A percentile compares a stretch with the other conserved stretches of the same genome.
Conservation (phyloP, 768 basidiomycete species). For the Amanita pallidorosea region DNA sequence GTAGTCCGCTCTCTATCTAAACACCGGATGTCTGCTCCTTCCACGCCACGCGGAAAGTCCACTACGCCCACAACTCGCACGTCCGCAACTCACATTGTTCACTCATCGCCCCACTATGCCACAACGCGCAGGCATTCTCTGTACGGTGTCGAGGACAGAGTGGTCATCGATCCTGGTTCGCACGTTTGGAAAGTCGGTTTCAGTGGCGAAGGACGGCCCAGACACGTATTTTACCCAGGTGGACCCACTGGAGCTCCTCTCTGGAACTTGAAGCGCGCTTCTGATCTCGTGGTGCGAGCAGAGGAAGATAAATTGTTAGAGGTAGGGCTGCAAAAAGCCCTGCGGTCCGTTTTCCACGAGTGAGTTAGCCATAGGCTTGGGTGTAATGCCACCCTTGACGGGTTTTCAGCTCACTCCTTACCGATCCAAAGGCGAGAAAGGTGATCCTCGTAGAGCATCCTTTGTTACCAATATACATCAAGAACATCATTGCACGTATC, state of each 20-base stretch:
- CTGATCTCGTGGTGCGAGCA: conserved; percentile 41
- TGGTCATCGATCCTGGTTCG: conserved; percentile 92
- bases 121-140: conserved; percentile 85
- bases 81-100: conserved; percentile 32
- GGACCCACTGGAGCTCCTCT: conserved; percentile 30
- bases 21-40: conserved; percentile 25
- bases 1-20: not conserved
- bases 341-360: conserved; percentile 81
- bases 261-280: conserved; percentile 52
- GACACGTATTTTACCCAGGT: conserved; percentile 72
- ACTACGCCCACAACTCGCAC: conserved; percentile 36
- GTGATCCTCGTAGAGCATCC: conserved; percentile 91
- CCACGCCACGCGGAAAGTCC: conserved; percentile 29
- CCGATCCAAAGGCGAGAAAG: conserved; percentile 92
- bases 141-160: conserved; percentile 93
- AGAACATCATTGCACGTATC: conserved; percentile 77
- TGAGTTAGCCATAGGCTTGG: conserved; percentile 26
- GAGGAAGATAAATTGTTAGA: conserved; percentile 72
- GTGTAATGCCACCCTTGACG: not conserved
- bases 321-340: conserved; percentile 51
- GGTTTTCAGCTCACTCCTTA: conserved; percentile 58
- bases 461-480: conserved; percentile 74
- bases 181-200: conserved; percentile 96
- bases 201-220: conserved; percentile 86
- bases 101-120: conserved; percentile 74